Percentiles rank a stretch among this genome's conserved stretches.
These are phyloP conservation scores for Taxawa tesnikishii DNA, from an alignment of 2,329 filamentous ascomycete genomes.

Conservation along the genomic window DNA sequence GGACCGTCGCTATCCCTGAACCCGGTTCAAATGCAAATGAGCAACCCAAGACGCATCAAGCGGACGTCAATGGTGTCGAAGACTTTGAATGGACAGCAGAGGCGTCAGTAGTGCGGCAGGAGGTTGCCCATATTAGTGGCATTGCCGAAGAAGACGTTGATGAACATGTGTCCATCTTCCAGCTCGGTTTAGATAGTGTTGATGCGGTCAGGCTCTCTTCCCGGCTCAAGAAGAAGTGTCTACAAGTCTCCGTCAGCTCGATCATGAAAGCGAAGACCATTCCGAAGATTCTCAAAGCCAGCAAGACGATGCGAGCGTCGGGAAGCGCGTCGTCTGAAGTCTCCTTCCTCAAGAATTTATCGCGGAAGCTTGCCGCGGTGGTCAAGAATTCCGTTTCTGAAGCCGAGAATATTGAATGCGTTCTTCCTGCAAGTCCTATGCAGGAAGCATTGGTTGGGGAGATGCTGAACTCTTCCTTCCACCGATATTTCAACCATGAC, in stretches of 20 bases:
- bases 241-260: conserved; percentile 57
- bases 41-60: conserved; percentile 5
- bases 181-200: conserved; percentile 83
- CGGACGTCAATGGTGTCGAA: conserved; percentile 12
- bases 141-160: conserved; percentile 39
- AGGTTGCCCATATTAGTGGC: conserved; percentile 52
- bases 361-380: conserved; percentile 4
- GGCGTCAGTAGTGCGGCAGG: conserved; percentile 42
- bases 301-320: conserved; percentile 5
- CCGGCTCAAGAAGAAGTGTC: conserved; percentile 47
- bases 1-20: conserved; percentile 9
- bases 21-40: conserved; percentile 8
- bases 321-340: conserved; percentile 6
- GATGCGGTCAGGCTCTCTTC: conserved; percentile 78
- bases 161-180: conserved; percentile 55
- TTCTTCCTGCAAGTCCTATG: conserved; percentile 67
- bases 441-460: conserved; percentile 80
- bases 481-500: conserved; percentile 78
- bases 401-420: conserved; percentile 31
- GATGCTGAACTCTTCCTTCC: conserved; percentile 63
- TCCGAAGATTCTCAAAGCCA: conserved; percentile 37
- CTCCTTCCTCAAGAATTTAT: background rate
- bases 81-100: conserved; percentile 47
- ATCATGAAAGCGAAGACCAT: conserved; percentile 66
- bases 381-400: conserved; percentile 11